Conservation (phyloP, 345 rosid genomes). For the Hibiscus mutabilis region DNA sequence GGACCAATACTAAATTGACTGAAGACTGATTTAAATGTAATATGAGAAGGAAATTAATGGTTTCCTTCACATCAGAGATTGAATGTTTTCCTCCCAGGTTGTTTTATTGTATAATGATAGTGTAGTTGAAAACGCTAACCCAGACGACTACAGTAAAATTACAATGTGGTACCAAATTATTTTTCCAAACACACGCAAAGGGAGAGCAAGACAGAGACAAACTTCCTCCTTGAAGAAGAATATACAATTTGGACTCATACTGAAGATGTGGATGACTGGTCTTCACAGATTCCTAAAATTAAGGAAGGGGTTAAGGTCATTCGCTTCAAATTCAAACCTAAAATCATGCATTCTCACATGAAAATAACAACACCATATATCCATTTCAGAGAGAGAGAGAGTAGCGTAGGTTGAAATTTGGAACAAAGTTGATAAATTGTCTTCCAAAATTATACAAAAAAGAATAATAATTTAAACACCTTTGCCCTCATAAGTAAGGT, state of each 20-base stretch:
- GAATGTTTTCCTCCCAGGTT: not conserved
- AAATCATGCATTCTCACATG: not conserved
- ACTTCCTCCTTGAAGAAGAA: slow-evolving; percentile 92
- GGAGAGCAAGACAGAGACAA: slow-evolving; percentile 25
- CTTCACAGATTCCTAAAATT: slow-evolving; percentile 68
- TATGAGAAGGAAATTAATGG: not conserved
- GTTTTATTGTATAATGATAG: not conserved
- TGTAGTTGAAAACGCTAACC: not conserved
- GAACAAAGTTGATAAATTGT: not conserved
- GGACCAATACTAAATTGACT: not conserved
- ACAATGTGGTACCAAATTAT: not conserved
- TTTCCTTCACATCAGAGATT: not conserved
- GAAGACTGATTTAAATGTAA: not conserved
- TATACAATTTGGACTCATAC: slow-evolving; percentile 75
- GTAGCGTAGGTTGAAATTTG: not conserved
- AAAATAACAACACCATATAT: not conserved
- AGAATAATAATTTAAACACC: not conserved
- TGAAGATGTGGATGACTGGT: slow-evolving; percentile 90
- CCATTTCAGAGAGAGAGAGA: not conserved
- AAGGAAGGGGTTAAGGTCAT: not conserved
- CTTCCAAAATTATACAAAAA: not conserved
- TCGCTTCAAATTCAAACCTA: not conserved
- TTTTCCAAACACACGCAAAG: not conserved
- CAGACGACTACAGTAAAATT: not conserved
- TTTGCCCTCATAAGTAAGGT: not conserved